Conservation (phyloP, 2,329 filamentous ascomycete species). For the Pseudomassariella vexata region DNA sequence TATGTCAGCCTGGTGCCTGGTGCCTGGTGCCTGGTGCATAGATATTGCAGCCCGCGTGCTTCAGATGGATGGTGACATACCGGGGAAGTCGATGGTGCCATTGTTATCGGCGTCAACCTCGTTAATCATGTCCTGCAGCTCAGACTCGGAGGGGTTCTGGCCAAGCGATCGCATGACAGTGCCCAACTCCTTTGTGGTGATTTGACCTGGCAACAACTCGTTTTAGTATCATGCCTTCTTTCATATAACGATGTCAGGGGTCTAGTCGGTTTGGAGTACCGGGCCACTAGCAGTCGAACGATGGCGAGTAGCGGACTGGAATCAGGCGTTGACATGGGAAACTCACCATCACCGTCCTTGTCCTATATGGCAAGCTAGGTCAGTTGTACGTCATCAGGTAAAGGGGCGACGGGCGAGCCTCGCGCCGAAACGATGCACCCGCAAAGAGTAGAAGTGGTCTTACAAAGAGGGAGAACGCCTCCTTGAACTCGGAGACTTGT, state of each 20-base stretch:
- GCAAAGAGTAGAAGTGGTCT: constrained; percentile 35
- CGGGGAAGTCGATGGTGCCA: constrained; percentile 85
- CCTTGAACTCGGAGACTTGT: constrained; percentile 99
- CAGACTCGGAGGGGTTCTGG: constrained; percentile 85
- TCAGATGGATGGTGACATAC: constrained; percentile 41
- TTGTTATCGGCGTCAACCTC: constrained; percentile 91
- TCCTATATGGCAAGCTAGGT: constrained; percentile 52
- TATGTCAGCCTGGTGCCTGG: constrained; percentile 19
- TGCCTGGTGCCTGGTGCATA: neutral
- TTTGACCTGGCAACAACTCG: constrained; percentile 83
- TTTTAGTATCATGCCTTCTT: no score
- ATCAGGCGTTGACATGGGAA: no score
- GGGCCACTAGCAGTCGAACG: no score
- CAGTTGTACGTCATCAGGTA: constrained; percentile 16
- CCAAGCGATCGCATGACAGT: constrained; percentile 88
- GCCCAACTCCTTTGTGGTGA: constrained; percentile 85
- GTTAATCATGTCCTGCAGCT: constrained; percentile 92
- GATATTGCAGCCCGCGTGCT: neutral
- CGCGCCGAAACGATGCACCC: neutral
- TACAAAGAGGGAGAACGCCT: constrained; percentile 99
- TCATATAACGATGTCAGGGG: no score
- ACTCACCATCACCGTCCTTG: constrained; percentile 85
- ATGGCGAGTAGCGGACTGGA: no score
- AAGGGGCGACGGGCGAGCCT: neutral
- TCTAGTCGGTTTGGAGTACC: no score